Percentiles rank a stretch among this genome's conserved stretches.
Conservation (phyloP, 108 stramenopile species). For the Skeletonema costatum region DNA sequence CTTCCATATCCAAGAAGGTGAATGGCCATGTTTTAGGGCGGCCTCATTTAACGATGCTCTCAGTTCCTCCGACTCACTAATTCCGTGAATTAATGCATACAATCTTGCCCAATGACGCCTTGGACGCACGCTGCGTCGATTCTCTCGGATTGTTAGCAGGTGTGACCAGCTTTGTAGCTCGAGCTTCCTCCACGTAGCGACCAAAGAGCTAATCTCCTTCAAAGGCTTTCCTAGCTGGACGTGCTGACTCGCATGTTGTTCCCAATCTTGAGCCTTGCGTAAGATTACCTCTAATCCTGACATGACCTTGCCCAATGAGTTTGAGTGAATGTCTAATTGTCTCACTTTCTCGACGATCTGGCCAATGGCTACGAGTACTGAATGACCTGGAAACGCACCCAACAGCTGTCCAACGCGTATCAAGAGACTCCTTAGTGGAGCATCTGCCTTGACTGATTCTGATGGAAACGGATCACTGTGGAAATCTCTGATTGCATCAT, state of each 20-base stretch:
- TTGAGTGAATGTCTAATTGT: constrained; percentile 64
- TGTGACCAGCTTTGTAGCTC: constrained; percentile 93
- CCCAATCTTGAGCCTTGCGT: constrained; percentile 95
- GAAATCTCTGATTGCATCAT: constrained; percentile 58
- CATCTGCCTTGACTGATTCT: constrained; percentile 72
- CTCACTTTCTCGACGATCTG: constrained; percentile 73
- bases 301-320: constrained; percentile 87
- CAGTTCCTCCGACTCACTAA: not conserved
- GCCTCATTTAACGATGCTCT: not conserved
- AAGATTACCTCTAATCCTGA: constrained; percentile 92
- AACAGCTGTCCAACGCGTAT: constrained; percentile 77
- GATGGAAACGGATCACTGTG: constrained; percentile 76
- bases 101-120: constrained; percentile 66
- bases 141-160: constrained; percentile 61
- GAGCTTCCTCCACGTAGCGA: constrained; percentile 90
- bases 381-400: constrained; percentile 90
- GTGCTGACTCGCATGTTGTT: constrained; percentile 89
- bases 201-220: constrained; percentile 68
- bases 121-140: constrained; percentile 49
- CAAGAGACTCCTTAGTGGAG: constrained; percentile 65
- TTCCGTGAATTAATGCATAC: constrained; percentile 47
- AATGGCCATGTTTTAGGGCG: not conserved
- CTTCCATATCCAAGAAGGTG: constrained; percentile 81
- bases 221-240: constrained; percentile 81
- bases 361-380: constrained; percentile 76